Evolutionary conservation across 768 basidiomycete species (phyloP).

Genomic region (Xerocomellus chrysenteron): DNA sequence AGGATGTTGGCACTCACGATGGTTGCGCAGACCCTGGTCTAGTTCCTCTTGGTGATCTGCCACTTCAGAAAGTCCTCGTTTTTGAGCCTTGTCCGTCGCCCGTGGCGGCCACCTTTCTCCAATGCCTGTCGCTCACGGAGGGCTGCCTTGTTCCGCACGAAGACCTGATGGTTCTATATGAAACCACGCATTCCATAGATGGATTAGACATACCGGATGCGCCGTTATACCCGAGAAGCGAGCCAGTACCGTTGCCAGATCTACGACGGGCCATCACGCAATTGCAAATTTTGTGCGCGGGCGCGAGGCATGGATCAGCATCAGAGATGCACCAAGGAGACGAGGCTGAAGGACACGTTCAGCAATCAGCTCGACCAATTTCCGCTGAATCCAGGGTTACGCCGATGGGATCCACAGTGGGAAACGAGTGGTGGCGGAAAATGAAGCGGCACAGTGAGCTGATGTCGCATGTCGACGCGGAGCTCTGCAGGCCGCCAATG

Average conservation of each 20-base stretch:
- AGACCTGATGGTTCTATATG: slow-evolving; percentile 47
- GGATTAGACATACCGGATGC: slow-evolving; percentile 34
- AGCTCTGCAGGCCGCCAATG: slow-evolving; percentile 38
- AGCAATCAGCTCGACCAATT: slow-evolving; percentile 33
- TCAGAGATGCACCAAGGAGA: slow-evolving; percentile 27
- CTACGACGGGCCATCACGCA: slow-evolving; percentile 62
- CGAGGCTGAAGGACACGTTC: slow-evolving; percentile 30
- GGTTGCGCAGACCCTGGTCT: slow-evolving; percentile 58
- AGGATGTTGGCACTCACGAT: slow-evolving; percentile 11
- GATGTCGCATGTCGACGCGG: slow-evolving; percentile 56
- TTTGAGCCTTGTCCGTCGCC: slow-evolving; percentile 60
- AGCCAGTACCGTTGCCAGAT: slow-evolving; percentile 44
- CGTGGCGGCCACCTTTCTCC: slow-evolving; percentile 66
- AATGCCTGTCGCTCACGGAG: slow-evolving; percentile 58
- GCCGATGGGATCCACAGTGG: slow-evolving; percentile 14
- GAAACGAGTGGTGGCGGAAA: slow-evolving; percentile 26
- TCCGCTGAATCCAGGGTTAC: slow-evolving; percentile 30
- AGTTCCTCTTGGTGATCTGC: slow-evolving; percentile 71
- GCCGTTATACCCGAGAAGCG: slow-evolving; percentile 34
- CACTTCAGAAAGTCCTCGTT: slow-evolving; percentile 67
- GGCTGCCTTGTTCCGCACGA: slow-evolving; percentile 47
- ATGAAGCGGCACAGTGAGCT: slow-evolving; percentile 39
- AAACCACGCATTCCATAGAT: slow-evolving; percentile 28
- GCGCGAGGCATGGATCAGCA: slow-evolving; percentile 32
- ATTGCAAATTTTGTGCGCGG: slow-evolving; percentile 54